Percentiles rank a stretch among this genome's conserved stretches.
These are phyloP conservation scores for Collybiopsis luxurians DNA, from an alignment of 768 basidiomycete species.

Conservation along the genomic window DNA sequence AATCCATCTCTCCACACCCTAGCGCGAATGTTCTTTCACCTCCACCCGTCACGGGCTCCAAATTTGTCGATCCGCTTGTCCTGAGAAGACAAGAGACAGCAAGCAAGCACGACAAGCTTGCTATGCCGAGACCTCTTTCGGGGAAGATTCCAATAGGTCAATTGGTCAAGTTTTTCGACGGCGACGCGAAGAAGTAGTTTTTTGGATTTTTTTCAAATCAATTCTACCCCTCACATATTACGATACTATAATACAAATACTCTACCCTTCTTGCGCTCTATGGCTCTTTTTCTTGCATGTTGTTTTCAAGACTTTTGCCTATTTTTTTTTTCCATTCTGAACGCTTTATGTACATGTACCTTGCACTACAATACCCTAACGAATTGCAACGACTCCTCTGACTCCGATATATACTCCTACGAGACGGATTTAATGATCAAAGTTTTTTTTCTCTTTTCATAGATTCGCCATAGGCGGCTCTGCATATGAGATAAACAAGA, in stretches of 20 bases:
- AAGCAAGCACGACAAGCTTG: slow-evolving; percentile 31
- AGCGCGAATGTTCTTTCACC: neutral
- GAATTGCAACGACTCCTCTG: too few relatives aligned
- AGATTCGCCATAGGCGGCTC: neutral
- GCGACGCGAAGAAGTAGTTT: slow-evolving; percentile 33
- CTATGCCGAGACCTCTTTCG: slow-evolving; percentile 40
- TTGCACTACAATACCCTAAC: too few relatives aligned
- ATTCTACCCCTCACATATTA: too few relatives aligned
- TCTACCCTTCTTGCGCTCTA: too few relatives aligned
- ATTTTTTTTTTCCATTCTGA: slow-evolving; percentile 6
- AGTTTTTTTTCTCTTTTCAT: too few relatives aligned
- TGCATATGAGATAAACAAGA: neutral
- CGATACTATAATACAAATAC: too few relatives aligned
- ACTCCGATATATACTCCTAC: too few relatives aligned
- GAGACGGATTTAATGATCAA: too few relatives aligned
- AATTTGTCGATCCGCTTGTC: slow-evolving; percentile 78
- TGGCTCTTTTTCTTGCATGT: neutral
- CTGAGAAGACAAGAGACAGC: slow-evolving; percentile 63
- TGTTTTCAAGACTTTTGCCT: slow-evolving; percentile 2
- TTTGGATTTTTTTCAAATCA: neutral
- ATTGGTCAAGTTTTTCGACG: slow-evolving; percentile 83
- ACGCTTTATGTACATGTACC: neutral
- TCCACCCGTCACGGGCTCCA: slow-evolving; percentile 16
- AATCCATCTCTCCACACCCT: slow-evolving; percentile 11
- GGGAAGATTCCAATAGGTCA: slow-evolving; percentile 75